Conservation (phyloP, 305 asterid genomes). For the Ajuga reptans region DNA sequence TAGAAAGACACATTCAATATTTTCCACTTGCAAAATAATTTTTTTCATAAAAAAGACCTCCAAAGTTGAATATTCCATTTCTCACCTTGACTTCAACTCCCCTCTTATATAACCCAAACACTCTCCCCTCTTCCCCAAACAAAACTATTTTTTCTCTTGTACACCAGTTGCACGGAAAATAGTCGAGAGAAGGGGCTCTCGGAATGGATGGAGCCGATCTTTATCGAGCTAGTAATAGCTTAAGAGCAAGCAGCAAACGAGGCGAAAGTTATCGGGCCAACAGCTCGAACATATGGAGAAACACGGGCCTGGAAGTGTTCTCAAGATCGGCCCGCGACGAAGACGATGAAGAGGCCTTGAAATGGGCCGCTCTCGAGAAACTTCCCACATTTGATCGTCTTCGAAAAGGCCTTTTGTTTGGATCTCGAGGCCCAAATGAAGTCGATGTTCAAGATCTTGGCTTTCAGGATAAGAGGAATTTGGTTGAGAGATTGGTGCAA, state of each 20-base stretch:
- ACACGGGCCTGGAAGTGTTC: constrained; percentile 30
- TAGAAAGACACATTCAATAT: background rate
- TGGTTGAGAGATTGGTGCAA: constrained; percentile 44
- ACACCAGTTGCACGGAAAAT: too few relatives aligned
- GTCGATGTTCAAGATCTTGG: constrained; percentile 48
- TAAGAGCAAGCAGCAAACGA: constrained; percentile 26
- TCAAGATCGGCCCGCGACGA: constrained; percentile 45
- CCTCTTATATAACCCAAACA: background rate
- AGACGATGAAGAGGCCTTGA: constrained; percentile 70
- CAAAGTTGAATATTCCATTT: background rate
- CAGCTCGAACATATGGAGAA: constrained; percentile 47
- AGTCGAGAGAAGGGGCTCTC: too few relatives aligned
- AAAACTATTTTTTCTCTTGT: too few relatives aligned
- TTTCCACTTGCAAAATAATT: background rate
- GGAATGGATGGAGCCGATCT: constrained; percentile 42
- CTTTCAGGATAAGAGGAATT: constrained; percentile 34
- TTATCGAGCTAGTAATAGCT: constrained; percentile 28
- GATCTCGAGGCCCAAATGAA: constrained; percentile 41
- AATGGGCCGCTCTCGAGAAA: constrained; percentile 73
- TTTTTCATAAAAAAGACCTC: background rate
- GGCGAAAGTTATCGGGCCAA: constrained; percentile 30
- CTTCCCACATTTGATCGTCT: constrained; percentile 66
- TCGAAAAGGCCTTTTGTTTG: constrained; percentile 50
- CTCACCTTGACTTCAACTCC: background rate
- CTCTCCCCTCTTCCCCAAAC: background rate